These are phyloP conservation scores for Claviceps paspali DNA, from an alignment of 2,329 filamentous ascomycete genomes.

Conservation along the genomic window DNA sequence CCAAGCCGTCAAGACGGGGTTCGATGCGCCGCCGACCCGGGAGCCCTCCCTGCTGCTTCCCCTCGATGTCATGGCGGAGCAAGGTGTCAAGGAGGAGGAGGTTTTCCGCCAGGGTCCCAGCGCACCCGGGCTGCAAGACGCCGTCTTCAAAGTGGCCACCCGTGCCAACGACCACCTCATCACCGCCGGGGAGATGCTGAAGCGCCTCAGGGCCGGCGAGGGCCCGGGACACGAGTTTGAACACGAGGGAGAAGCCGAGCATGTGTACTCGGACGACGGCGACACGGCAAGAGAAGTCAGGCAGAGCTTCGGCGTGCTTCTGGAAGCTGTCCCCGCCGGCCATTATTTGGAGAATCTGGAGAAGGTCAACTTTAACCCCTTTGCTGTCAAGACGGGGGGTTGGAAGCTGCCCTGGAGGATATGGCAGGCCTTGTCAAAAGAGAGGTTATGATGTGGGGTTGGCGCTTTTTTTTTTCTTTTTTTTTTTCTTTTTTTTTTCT, in stretches of 20 bases:
- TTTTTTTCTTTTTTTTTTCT: too few relatives aligned
- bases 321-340: slow-evolving; percentile 64
- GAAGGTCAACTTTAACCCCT: slow-evolving; percentile 70
- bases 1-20: slow-evolving; percentile 28
- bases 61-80: slow-evolving; percentile 75
- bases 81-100: slow-evolving; percentile 72
- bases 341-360: slow-evolving; percentile 70
- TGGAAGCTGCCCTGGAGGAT: slow-evolving; percentile 80
- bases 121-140: slow-evolving; percentile 74
- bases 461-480: too few relatives aligned
- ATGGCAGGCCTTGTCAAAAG: slow-evolving; percentile 36
- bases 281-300: slow-evolving; percentile 28
- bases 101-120: slow-evolving; percentile 65
- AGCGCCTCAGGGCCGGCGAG: slow-evolving; percentile 57
- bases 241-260: slow-evolving; percentile 63
- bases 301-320: slow-evolving; percentile 60
- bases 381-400: slow-evolving; percentile 41
- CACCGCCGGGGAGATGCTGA: slow-evolving; percentile 82
- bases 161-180: slow-evolving; percentile 92
- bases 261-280: slow-evolving; percentile 29
- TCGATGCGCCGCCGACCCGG: slow-evolving; percentile 21
- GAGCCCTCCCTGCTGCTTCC: slow-evolving; percentile 57
- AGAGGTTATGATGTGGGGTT: slow-evolving; percentile 30
- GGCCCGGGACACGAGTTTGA: slow-evolving; percentile 79
- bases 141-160: slow-evolving; percentile 82